Percentiles rank a stretch among this genome's conserved stretches.
Conservation (phyloP, 768 basidiomycete species). For the Termitomyces sp. region DNA sequence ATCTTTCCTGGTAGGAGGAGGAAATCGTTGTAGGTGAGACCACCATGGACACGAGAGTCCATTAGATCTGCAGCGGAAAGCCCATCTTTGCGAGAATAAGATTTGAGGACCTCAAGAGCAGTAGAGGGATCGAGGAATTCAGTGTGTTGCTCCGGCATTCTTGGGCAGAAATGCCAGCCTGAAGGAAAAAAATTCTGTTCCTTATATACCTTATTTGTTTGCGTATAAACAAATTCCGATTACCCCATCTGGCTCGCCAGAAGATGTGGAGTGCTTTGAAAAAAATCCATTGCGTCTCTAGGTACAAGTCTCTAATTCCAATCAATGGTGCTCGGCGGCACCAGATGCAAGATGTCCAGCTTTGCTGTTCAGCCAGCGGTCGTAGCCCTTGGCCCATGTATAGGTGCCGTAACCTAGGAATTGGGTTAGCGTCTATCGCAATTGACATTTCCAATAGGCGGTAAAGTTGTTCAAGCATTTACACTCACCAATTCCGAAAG, state of each 20-base stretch:
- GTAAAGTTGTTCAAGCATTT: background rate
- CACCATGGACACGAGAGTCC: constrained; percentile 81
- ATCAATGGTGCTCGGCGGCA: constrained; percentile 4
- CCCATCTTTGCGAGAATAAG: constrained; percentile 75
- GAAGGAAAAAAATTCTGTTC: constrained; percentile 7
- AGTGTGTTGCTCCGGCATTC: constrained; percentile 13
- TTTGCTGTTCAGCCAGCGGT: constrained; percentile 72
- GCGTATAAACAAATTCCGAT: constrained; percentile 10
- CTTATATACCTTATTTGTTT: constrained; percentile 15
- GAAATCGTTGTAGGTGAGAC: constrained; percentile 98
- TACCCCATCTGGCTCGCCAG: background rate
- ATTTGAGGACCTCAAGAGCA: constrained; percentile 73
- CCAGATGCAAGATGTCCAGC: constrained; percentile 61
- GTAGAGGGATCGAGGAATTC: constrained; percentile 59
- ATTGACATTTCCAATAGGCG: too few relatives aligned
- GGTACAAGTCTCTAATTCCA: background rate
- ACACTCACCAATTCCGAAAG: constrained; percentile 71
- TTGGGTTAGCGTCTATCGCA: background rate
- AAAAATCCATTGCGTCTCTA: constrained; percentile 3
- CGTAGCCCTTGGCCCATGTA: constrained; percentile 70
- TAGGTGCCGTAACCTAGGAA: constrained; percentile 70
- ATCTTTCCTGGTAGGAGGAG: constrained; percentile 93
- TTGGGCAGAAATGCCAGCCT: constrained; percentile 18
- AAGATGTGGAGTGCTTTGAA: background rate
- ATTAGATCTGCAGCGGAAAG: constrained; percentile 83